Conservation (phyloP, 805 yeast species). For the Yamadazyma endophytica region DNA sequence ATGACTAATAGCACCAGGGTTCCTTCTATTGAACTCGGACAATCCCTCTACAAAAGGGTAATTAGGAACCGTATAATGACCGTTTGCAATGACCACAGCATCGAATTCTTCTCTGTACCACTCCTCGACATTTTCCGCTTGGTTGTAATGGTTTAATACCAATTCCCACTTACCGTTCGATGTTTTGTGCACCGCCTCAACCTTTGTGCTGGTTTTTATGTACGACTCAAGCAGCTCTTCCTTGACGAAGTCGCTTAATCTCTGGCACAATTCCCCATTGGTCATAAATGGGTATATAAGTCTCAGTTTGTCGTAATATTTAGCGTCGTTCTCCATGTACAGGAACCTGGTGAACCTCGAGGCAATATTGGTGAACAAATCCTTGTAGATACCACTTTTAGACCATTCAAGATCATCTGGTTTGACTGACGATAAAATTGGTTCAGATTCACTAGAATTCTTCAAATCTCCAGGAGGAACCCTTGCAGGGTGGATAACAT, state of each 20-base stretch:
- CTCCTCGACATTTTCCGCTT: constrained; percentile 12
- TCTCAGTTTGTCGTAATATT: constrained; percentile 18
- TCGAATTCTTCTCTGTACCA: constrained; percentile 53
- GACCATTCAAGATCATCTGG: constrained; percentile 28
- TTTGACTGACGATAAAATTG: constrained; percentile 8
- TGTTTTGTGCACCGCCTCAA: constrained; percentile 32
- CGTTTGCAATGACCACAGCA: constrained; percentile 60
- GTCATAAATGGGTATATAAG: constrained; percentile 35
- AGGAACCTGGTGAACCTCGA: constrained; percentile 34
- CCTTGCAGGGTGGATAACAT: constrained; percentile 18
- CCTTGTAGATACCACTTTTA: constrained; percentile 32
- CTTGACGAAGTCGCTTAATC: constrained; percentile 24
- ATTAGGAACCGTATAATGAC: constrained; percentile 60
- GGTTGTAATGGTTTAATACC: constrained; percentile 15
- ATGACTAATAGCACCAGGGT: constrained; percentile 51
- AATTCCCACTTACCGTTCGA: constrained; percentile 36
- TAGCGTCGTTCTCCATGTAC: constrained; percentile 21
- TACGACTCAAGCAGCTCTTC: constrained; percentile 21
- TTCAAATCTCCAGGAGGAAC: constrained; percentile 14
- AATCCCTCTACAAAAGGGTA: constrained; percentile 57
- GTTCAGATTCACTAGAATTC: constrained; percentile 14
- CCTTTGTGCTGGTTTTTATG: constrained; percentile 37
- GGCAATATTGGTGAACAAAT: constrained; percentile 41
- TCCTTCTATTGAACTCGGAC: constrained; percentile 37
- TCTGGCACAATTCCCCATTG: constrained; percentile 25